Base-by-base conservation (phyloP, 768 basidiomycete species). In the Boletus barrowsii region DNA sequence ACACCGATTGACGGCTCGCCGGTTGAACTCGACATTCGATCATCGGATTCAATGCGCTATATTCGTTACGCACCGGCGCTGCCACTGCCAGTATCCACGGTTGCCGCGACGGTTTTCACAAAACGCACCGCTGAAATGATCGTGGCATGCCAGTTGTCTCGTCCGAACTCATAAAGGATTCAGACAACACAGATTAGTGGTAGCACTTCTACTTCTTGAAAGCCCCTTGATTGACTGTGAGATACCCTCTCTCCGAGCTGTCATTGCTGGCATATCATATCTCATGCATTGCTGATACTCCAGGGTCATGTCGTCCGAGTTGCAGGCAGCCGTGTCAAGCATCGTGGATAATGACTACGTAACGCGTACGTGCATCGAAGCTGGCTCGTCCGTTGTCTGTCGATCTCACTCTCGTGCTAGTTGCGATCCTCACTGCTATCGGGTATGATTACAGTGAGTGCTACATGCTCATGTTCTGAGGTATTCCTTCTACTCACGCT, bases 381-480 rank as follows among this genome's bases (percentile, higher is more conserved):
- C 20, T 18, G 17, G 18, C 17, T 39, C 45, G 14, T 17, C 22
- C n/a, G 10, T 35, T n/a, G 22, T 47, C 41, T 14, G 14, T 24
- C 5, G 18, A 39, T 33, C 46, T 40, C 20, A 42, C 24, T 3
- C 33, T 10, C n/a, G 37, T 48, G 6, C 14, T 26, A 55, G 54
- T 55, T 8, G 26, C 39, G 4, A 47, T 55, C 11, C 17, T 55
- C 13, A 55, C 48, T 39, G 33, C 56, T 20, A 17, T 50, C 35
- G 48, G 53, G 36, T 50, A 57, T 32, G 49, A 57, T 44, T 45
- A 58, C 37, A 41, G 54, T 51, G 37, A 51, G 57, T 10, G 17
- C 5, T n/a, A n/a, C 32, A 18, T 42, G 9, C 18, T 9, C 15
- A 9, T 20, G 1, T 10, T 24, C 20, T 20, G 3, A 35, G 42